A percentile compares a stretch with the other conserved stretches of the same genome.
Conservation (phyloP, 129 eudicot genomes). For the Solidago caesia region DNA sequence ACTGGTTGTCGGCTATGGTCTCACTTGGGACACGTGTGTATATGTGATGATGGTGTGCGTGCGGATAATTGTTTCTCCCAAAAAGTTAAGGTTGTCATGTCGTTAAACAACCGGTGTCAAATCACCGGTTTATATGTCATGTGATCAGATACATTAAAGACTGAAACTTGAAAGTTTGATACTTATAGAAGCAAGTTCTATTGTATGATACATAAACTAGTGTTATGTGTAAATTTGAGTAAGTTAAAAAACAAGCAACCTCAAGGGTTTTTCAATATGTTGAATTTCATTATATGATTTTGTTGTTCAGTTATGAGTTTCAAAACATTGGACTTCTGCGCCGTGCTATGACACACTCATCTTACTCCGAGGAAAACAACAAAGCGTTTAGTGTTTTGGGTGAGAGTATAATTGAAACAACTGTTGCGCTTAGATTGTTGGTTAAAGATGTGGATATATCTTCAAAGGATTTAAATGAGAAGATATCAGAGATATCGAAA, state of each 20-base stretch:
- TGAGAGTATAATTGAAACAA: conserved; percentile 54
- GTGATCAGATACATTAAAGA: no score
- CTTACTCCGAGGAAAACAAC: conserved; percentile 80
- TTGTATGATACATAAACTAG: no score
- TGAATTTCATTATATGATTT: background rate
- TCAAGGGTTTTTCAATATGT: background rate
- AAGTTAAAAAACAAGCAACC: background rate
- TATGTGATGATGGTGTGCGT: no score
- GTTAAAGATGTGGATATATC: conserved; percentile 54
- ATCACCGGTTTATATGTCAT: no score
- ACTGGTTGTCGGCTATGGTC: no score
- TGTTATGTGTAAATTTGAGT: background rate
- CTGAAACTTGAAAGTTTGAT: no score
- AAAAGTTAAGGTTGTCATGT: no score
- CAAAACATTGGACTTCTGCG: conserved; percentile 47
- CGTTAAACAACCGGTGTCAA: no score
- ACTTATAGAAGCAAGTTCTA: no score
- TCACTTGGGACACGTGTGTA: no score
- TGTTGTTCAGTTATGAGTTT: conserved; percentile 55
- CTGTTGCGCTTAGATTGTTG: conserved; percentile 41
- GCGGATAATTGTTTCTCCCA: no score
- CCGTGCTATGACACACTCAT: conserved; percentile 84
- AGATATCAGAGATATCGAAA: conserved; percentile 47
- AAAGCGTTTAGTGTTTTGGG: conserved; percentile 72
- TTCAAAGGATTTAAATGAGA: conserved; percentile 51